These are phyloP conservation scores for Datura wrightii DNA, from an alignment of 257 asterid species.

Conservation along the genomic window DNA sequence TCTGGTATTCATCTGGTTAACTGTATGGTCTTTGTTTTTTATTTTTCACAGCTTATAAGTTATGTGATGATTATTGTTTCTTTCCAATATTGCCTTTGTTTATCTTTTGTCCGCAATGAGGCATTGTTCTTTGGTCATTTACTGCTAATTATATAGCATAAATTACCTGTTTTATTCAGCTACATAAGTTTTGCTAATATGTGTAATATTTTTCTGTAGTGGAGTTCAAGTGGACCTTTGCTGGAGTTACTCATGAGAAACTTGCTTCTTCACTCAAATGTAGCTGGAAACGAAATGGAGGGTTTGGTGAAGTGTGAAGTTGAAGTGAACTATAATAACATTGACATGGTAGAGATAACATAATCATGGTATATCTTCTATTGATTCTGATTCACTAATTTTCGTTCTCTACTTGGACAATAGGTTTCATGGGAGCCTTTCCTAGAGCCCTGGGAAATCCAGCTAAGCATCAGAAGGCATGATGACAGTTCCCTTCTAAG, in stretches of 20 bases:
- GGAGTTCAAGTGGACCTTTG: constrained; percentile 86
- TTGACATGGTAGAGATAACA: constrained; percentile 70
- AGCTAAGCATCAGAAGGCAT: constrained; percentile 60
- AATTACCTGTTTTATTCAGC: background rate
- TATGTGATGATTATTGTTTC: background rate
- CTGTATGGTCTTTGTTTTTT: background rate
- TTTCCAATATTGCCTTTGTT: constrained; percentile 11
- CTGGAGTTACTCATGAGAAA: constrained; percentile 70
- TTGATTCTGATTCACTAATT: constrained; percentile 27
- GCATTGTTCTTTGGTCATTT: background rate
- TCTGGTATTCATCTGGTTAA: constrained; percentile 10
- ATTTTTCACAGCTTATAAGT: background rate
- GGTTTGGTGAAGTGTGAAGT: constrained; percentile 72
- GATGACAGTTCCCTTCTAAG: constrained; percentile 68
- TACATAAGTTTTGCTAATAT: background rate
- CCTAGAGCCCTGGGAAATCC: constrained; percentile 86
- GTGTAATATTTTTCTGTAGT: constrained; percentile 43
- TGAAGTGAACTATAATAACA: constrained; percentile 85
- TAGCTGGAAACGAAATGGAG: constrained; percentile 57
- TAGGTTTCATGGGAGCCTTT: constrained; percentile 97
- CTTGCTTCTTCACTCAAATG: constrained; percentile 46
- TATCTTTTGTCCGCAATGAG: background rate
- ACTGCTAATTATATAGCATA: constrained; percentile 2
- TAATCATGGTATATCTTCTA: constrained; percentile 31
- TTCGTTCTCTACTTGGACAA: constrained; percentile 31